Conservation (phyloP, 129 eudicot genomes). For the Calendula officinalis region DNA sequence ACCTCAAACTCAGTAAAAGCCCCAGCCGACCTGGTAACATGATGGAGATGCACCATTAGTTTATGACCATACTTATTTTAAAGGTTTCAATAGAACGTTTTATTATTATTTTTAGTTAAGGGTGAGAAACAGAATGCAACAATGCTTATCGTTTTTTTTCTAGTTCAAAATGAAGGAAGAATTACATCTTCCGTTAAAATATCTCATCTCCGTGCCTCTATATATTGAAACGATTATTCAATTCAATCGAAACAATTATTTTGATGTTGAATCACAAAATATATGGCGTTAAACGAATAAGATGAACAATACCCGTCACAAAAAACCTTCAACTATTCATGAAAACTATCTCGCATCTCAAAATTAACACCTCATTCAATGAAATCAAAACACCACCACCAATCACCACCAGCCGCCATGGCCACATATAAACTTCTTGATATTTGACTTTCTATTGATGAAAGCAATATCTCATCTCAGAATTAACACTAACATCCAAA, state of each 20-base stretch:
- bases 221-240: neutral
- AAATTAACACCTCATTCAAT: constrained; percentile 12
- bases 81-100: neutral
- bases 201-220: neutral
- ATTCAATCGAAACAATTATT: constrained; percentile 18
- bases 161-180: neutral
- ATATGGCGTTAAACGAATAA: constrained; percentile 20
- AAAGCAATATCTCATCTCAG: constrained; percentile 22
- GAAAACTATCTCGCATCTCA: constrained; percentile 46
- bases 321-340: constrained; percentile 2
- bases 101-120: neutral
- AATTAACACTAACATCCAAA: neutral
- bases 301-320: constrained; percentile 30
- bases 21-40: too few species aligned
- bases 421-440: constrained; percentile 11
- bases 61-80: neutral
- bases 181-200: neutral
- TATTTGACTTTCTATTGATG: constrained; percentile 1
- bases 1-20: too few species aligned
- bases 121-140: neutral
- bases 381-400: constrained; percentile 15
- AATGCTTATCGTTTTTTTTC: neutral
- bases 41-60: too few species aligned
- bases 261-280: constrained; percentile 6
- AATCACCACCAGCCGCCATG: constrained; percentile 5